phyloP scores from a whole-genome alignment of 2,329 filamentous ascomycete genomes.

The Aspergillus persii region DNA sequence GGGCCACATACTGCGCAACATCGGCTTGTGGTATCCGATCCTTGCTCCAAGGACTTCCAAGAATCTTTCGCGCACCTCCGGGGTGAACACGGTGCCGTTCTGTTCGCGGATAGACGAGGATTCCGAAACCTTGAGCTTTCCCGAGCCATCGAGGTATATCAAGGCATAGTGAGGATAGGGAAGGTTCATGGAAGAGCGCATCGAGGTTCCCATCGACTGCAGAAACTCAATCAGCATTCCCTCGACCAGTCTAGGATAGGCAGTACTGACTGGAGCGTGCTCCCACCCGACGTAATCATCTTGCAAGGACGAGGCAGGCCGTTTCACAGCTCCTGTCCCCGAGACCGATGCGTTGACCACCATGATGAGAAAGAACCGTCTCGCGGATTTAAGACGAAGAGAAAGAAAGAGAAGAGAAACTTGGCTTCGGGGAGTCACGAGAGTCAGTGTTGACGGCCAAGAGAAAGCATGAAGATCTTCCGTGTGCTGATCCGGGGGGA shows the following conservation, averaged over 20 bases:
- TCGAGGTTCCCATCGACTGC: slow-evolving; percentile 29
- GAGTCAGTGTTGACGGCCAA: neutral
- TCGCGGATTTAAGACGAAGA: neutral
- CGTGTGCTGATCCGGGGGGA: neutral
- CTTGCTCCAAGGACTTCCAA: slow-evolving; percentile 33
- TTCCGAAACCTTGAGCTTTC: slow-evolving; percentile 32
- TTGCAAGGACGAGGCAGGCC: slow-evolving; percentile 29
- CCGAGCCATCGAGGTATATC: slow-evolving; percentile 36
- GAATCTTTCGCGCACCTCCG: slow-evolving; percentile 35
- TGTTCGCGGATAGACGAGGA: slow-evolving; percentile 34
- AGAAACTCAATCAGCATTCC: neutral
- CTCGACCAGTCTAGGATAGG: neutral
- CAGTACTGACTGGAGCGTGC: slow-evolving; percentile 27
- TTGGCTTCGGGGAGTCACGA: neutral
- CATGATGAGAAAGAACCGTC: slow-evolving; percentile 19
- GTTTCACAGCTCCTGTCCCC: slow-evolving; percentile 28
- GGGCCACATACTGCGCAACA: slow-evolving; percentile 27
- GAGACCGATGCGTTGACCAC: slow-evolving; percentile 27
- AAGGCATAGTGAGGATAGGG: slow-evolving; percentile 36
- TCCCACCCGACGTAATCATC: slow-evolving; percentile 31
- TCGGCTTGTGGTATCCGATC: slow-evolving; percentile 28
- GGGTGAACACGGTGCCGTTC: slow-evolving; percentile 31
- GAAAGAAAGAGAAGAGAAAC: neutral
- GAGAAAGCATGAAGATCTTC: neutral
- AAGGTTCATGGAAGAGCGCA: slow-evolving; percentile 25